Evolutionary conservation across 1,284 basidiomycete species (phyloP).

Genomic region (Cryptococcus sp.): DNA sequence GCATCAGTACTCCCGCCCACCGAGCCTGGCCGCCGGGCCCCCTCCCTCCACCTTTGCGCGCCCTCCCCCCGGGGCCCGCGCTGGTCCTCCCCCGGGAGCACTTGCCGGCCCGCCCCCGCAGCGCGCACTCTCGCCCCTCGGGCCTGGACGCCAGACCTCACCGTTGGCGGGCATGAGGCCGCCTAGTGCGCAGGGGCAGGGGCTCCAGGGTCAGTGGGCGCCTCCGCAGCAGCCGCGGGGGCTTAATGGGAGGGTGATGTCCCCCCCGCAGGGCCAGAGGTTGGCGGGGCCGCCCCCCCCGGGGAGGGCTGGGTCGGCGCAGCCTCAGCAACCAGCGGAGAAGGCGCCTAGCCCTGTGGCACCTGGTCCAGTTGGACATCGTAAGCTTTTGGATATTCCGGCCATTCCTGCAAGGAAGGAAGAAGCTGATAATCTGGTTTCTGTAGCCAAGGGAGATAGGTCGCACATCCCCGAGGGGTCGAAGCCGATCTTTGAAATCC

Average conservation of each 20-base stretch:
- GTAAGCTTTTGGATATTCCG: conserved; percentile 1
- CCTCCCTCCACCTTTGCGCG: conserved; percentile 53
- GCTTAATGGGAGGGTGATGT: conserved; percentile 2
- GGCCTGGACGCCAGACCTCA: conserved; percentile 5
- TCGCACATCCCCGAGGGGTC: conserved; percentile 77
- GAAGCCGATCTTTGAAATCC: conserved; percentile 64
- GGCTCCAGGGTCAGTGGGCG: conserved; percentile 6
- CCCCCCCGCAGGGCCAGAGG: conserved; percentile 19
- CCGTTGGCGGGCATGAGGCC: neutral
- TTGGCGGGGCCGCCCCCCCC: conserved; percentile 42
- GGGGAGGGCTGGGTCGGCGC: conserved; percentile 25
- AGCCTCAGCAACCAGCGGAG: conserved; percentile 5
- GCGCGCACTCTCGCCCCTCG: conserved; percentile 18
- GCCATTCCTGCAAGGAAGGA: neutral
- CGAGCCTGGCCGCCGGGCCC: conserved; percentile 38
- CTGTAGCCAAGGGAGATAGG: conserved; percentile 78
- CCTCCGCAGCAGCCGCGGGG: conserved; percentile 1
- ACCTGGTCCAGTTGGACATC: conserved; percentile 58
- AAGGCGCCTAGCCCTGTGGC: conserved; percentile 61
- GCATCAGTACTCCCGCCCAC: neutral
- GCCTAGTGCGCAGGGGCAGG: conserved; percentile 4
- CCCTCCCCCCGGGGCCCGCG: conserved; percentile 51
- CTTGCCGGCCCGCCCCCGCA: conserved; percentile 32
- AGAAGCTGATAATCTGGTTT: conserved; percentile 6
- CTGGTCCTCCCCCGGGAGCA: conserved; percentile 16